phyloP scores from a whole-genome alignment of 2,329 filamentous ascomycete species.

The Venturiaceae sp. region DNA sequence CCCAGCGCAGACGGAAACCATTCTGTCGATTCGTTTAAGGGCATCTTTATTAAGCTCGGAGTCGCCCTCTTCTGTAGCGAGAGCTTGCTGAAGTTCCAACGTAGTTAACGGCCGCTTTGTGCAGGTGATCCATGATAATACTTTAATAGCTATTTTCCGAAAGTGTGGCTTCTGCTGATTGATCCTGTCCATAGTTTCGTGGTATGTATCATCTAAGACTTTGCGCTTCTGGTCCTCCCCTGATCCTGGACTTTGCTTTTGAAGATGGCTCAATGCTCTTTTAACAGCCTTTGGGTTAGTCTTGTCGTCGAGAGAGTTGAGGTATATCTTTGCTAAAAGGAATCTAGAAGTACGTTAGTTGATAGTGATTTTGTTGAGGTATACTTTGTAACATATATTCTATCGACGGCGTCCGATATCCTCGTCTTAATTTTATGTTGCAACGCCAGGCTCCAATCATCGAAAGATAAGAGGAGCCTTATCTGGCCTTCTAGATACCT shows the following conservation, averaged over 20 bases:
- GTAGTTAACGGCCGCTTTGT: neutral
- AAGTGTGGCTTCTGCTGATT: neutral
- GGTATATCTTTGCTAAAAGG: slow-evolving; percentile 8
- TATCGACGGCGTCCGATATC: too few species aligned
- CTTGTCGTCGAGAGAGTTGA: slow-evolving; percentile 5
- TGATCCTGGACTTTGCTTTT: too few species aligned
- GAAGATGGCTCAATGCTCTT: neutral
- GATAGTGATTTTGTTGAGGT: neutral
- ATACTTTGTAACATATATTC: neutral
- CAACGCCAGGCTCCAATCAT: too few species aligned
- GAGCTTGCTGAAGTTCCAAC: neutral
- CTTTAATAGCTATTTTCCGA: neutral
- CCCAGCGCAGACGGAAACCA: neutral
- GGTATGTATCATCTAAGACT: neutral
- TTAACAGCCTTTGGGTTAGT: neutral
- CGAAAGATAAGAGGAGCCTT: neutral
- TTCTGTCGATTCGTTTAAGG: neutral
- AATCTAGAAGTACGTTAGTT: neutral
- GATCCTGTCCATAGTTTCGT: neutral
- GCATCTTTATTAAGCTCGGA: neutral
- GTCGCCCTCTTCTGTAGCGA: neutral
- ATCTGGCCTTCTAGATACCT: neutral
- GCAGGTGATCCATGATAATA: neutral
- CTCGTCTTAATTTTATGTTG: too few species aligned
- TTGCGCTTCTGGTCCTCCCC: neutral